These are phyloP conservation scores for Acrocalymma vagum DNA, from an alignment of 2,329 filamentous ascomycete species.

Conservation along the genomic window DNA sequence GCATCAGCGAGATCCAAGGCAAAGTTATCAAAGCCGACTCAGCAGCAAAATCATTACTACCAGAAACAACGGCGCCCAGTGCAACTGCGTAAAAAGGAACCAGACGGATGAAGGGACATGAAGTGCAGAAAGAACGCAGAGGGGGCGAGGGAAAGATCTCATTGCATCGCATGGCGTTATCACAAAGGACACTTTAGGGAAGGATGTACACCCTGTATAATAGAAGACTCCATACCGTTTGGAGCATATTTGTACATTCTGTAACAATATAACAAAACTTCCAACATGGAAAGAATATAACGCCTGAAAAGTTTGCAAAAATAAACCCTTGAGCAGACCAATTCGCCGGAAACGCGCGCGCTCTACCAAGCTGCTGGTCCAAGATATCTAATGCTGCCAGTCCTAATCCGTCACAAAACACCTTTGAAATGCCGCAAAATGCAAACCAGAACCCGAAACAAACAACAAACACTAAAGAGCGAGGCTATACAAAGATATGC, in stretches of 20 bases:
- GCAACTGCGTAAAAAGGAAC: neutral
- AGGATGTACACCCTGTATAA: slow-evolving; percentile 4
- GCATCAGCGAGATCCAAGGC: slow-evolving; percentile 41
- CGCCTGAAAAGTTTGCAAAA: no score
- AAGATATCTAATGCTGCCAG: slow-evolving; percentile 1
- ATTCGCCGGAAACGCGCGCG: no score
- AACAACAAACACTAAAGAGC: neutral
- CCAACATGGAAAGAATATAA: no score
- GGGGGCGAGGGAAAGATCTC: neutral
- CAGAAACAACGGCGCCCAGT: slow-evolving; percentile 9
- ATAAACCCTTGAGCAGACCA: neutral
- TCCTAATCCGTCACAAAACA: neutral
- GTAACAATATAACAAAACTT: slow-evolving; percentile 1
- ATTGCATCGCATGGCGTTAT: slow-evolving; percentile 19
- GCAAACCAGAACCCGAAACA: neutral
- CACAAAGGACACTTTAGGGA: neutral
- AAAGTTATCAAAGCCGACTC: slow-evolving; percentile 40
- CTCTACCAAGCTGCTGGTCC: no score
- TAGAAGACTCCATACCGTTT: no score
- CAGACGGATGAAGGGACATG: neutral
- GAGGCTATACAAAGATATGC: no score
- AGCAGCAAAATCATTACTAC: slow-evolving; percentile 38
- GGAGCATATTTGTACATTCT: no score
- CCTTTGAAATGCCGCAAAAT: slow-evolving; percentile 1
- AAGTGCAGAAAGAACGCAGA: neutral